Evolutionary conservation across 2,329 filamentous ascomycete species (phyloP).

Genomic region (Biscogniauxia sp.): DNA sequence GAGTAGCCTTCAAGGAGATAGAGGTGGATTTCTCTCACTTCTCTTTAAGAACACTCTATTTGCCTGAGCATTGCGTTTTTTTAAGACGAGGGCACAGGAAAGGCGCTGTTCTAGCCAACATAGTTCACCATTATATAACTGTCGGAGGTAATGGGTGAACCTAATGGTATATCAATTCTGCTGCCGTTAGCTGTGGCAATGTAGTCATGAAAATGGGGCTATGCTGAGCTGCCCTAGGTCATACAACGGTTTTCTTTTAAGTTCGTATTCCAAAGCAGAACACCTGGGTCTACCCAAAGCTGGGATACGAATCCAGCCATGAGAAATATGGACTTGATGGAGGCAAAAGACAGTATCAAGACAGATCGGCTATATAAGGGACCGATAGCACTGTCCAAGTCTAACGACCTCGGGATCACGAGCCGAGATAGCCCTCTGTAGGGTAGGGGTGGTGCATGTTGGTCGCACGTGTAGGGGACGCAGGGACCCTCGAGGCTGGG

Average conservation of each 20-base stretch:
- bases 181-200: not conserved
- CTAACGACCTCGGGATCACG: not conserved
- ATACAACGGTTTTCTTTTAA: not conserved
- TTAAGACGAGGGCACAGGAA: too few relatives aligned
- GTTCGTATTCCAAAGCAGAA: not conserved
- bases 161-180: not conserved
- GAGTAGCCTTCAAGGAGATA: too few relatives aligned
- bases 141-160: too few relatives aligned
- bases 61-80: too few relatives aligned
- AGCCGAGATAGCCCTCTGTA: not conserved
- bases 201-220: not conserved
- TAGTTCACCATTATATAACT: too few relatives aligned
- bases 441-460: not conserved
- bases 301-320: not conserved
- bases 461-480: not conserved
- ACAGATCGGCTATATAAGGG: not conserved
- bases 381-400: not conserved
- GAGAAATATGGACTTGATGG: not conserved
- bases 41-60: too few relatives aligned
- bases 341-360: not conserved
- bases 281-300: not conserved
- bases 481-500: slow-evolving; percentile 12
- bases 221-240: too few relatives aligned
- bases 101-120: too few relatives aligned
- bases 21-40: too few relatives aligned